phyloP scores from a whole-genome alignment of 192 early-diverging fungal species.

The Kickxella alabastrina region DNA sequence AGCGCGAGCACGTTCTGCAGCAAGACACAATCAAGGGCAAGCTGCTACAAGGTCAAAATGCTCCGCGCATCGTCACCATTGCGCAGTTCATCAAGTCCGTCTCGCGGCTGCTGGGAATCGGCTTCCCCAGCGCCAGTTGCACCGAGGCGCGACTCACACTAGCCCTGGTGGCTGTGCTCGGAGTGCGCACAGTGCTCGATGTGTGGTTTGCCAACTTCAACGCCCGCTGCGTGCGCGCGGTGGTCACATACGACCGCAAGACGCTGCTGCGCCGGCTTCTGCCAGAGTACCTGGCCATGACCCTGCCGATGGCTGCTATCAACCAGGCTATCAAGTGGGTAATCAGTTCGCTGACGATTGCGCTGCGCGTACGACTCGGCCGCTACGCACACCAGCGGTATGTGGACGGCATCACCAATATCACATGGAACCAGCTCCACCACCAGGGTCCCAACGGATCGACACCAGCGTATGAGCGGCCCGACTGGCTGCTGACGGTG shows the following conservation, averaged over 20 bases:
- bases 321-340: conserved; percentile 54
- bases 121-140: conserved; percentile 32
- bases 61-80: conserved; percentile 44
- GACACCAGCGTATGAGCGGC: conserved; percentile 32
- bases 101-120: conserved; percentile 34
- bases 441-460: conserved; percentile 20
- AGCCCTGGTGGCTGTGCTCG: conserved; percentile 39
- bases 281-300: conserved; percentile 50
- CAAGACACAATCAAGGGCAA: conserved; percentile 31
- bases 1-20: conserved; percentile 38
- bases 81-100: conserved; percentile 46
- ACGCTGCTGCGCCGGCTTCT: conserved; percentile 41
- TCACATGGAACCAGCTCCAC: conserved; percentile 49
- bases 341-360: conserved; percentile 46
- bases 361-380: conserved; percentile 43
- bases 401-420: conserved; percentile 52
- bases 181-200: conserved; percentile 40
- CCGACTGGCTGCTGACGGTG: conserved; percentile 52
- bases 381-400: conserved; percentile 43
- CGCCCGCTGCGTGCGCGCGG: conserved; percentile 40
- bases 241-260: conserved; percentile 38
- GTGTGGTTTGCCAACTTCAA: conserved; percentile 54
- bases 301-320: conserved; percentile 45
- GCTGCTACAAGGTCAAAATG: conserved; percentile 14
- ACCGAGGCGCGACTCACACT: conserved; percentile 39